Evolutionary conservation across 495 filamentous ascomycete genomes (phyloP).

Genomic region (Penicillium paradoxum): DNA sequence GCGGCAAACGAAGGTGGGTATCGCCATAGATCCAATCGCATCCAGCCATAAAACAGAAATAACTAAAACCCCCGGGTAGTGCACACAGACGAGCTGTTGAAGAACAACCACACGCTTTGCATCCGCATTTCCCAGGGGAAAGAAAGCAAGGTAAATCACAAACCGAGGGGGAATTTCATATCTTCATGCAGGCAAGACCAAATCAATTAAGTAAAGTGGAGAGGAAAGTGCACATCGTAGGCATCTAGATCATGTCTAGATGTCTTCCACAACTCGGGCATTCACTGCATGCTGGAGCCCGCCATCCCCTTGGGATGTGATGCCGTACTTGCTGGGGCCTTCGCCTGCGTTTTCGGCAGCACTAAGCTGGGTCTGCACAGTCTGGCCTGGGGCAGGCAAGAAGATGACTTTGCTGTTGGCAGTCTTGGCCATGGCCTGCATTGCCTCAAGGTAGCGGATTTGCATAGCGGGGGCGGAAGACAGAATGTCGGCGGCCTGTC

Average conservation of each 20-base stretch:
- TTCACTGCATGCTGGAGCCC: constrained; percentile 82
- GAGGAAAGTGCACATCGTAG: neutral
- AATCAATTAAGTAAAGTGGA: neutral
- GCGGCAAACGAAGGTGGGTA: constrained; percentile 36
- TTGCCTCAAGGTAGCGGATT: constrained; percentile 97
- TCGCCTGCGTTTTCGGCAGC: constrained; percentile 54
- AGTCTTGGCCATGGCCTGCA: constrained; percentile 97
- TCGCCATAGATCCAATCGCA: constrained; percentile 25
- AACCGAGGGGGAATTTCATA: constrained; percentile 14
- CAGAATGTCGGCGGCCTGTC: constrained; percentile 94
- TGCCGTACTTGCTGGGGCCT: constrained; percentile 51
- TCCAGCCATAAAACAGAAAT: constrained; percentile 17
- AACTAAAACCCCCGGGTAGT: neutral
- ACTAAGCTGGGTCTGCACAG: constrained; percentile 43
- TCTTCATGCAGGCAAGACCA: constrained; percentile 8
- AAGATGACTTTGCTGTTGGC: constrained; percentile 98
- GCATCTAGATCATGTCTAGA: constrained; percentile 42
- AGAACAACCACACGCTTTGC: neutral
- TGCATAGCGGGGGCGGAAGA: constrained; percentile 95
- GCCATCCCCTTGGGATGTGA: constrained; percentile 38
- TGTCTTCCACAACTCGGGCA: constrained; percentile 78
- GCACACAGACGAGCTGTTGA: neutral
- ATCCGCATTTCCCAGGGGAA: neutral
- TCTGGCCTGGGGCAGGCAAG: constrained; percentile 59
- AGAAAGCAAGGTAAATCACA: constrained; percentile 18